These are phyloP conservation scores for Ramularia collo-cygni DNA, from an alignment of 2,329 filamentous ascomycete genomes.

Conservation along the genomic window DNA sequence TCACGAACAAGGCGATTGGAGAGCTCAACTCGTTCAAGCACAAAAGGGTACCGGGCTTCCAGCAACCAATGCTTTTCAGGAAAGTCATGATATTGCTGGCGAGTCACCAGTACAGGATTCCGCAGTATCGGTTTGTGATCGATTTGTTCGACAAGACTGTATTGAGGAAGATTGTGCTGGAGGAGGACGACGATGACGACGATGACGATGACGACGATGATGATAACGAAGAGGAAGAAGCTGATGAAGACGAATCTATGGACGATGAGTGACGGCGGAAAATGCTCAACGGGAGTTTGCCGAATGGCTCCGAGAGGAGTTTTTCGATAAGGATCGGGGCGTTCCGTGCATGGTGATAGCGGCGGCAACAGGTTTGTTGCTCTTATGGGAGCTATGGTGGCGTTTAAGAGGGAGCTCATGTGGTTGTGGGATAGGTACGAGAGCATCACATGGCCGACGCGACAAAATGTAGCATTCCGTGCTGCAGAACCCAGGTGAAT, in stretches of 20 bases:
- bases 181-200: slow-evolving; percentile 51
- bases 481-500: no score
- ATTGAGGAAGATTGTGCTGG: slow-evolving; percentile 74
- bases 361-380: no score
- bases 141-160: slow-evolving; percentile 92
- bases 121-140: slow-evolving; percentile 80
- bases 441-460: no score
- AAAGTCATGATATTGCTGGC: slow-evolving; percentile 81
- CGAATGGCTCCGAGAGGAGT: no score
- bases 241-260: background rate
- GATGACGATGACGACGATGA: slow-evolving; percentile 28
- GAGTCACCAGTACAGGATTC: slow-evolving; percentile 80
- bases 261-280: no score
- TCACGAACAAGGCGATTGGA: slow-evolving; percentile 77
- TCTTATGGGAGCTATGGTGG: no score
- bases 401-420: no score
- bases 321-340: no score
- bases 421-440: no score
- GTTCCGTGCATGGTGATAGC: no score
- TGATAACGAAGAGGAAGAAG: slow-evolving; percentile 1
- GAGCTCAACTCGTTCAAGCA: slow-evolving; percentile 57
- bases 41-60: slow-evolving; percentile 70
- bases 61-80: slow-evolving; percentile 69
- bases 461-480: no score
- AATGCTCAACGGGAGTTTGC: no score